These are phyloP conservation scores for Cercospora sojina DNA, from an alignment of 2,329 filamentous ascomycete genomes.

Conservation along the genomic window DNA sequence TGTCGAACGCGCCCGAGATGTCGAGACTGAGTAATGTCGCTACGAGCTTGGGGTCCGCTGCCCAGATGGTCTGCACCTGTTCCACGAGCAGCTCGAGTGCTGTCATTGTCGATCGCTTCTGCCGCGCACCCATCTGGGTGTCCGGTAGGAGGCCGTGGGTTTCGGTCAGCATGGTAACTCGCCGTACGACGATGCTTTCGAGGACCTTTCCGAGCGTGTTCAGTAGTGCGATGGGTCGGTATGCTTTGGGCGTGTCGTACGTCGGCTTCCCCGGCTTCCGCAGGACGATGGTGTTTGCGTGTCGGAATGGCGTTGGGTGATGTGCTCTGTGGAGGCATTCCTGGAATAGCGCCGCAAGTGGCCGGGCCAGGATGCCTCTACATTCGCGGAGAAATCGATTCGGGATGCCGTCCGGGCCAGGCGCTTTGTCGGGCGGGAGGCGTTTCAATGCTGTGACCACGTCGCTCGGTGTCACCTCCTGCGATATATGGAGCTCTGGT, in stretches of 20 bases:
- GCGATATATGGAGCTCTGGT: no score
- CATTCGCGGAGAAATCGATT: background rate
- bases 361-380: background rate
- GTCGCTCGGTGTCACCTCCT: no score
- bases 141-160: conserved; percentile 27
- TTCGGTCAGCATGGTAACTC: conserved; percentile 25
- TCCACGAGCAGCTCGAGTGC: conserved; percentile 34
- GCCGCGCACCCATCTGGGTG: conserved; percentile 33
- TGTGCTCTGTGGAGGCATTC: background rate
- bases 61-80: conserved; percentile 25
- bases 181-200: conserved; percentile 31
- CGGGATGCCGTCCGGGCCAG: background rate
- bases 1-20: conserved; percentile 36
- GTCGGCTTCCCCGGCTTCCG: conserved; percentile 33
- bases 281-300: conserved; percentile 31
- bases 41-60: conserved; percentile 26
- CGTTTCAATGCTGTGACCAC: no score
- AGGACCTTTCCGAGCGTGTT: conserved; percentile 37
- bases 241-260: conserved; percentile 32
- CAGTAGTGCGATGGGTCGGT: conserved; percentile 33
- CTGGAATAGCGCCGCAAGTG: background rate
- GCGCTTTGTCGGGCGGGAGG: background rate
- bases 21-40: conserved; percentile 38
- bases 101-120: conserved; percentile 30
- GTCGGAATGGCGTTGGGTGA: conserved; percentile 16